Evolutionary conservation across 805 yeast genomes (phyloP), one percentile per base, ranked within the genome.

Genomic region (Monosporozyma servazzii): DNA sequence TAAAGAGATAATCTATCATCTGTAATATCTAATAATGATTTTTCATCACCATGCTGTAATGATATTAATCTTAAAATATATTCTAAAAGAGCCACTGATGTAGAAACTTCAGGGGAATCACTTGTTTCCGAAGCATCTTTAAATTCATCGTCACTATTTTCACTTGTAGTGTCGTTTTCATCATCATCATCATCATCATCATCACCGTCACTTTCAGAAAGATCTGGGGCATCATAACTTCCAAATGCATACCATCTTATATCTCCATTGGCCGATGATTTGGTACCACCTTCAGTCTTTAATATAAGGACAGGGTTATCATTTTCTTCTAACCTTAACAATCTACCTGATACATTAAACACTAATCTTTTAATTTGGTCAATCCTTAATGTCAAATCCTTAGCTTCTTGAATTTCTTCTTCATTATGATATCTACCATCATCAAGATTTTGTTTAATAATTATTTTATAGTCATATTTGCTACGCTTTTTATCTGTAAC

Each of bases 351-450:
- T 2, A 85, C 86, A 53, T 82, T 79, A 63, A 83, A 86, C 56
- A 82, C 86, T 45, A 84, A 63, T 51, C 80, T 72, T 3, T 73
- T 65, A 2, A 86, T 71, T 3, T 68, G 58, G 15, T 68, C 60
- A 3, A 82, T 60, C 42, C 74, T 70, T 47, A 76, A 58, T 1
- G 52, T 51, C 15, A 71, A 62, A 1, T 52, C 50, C 27, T 66
- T 64, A 0, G 78, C 75, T n/a, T 55, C 50, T 36, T 58, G 61
- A 15, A 70, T 77, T 3, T 69, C 77, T 13, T 70, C 74, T 6
- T 74, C 77, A 13, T 85, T 86, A 60, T 86, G 95, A 59, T 83
- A 86, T 50, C 91, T 67, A 0, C 77, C 86, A 65, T 86, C 95
- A 57, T 84, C 73, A 47, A 83, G 80, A 58, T 75, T 76, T 57